Evolutionary conservation across 306 rosid genomes (phyloP).

Genomic region (Rosa lucieae): DNA sequence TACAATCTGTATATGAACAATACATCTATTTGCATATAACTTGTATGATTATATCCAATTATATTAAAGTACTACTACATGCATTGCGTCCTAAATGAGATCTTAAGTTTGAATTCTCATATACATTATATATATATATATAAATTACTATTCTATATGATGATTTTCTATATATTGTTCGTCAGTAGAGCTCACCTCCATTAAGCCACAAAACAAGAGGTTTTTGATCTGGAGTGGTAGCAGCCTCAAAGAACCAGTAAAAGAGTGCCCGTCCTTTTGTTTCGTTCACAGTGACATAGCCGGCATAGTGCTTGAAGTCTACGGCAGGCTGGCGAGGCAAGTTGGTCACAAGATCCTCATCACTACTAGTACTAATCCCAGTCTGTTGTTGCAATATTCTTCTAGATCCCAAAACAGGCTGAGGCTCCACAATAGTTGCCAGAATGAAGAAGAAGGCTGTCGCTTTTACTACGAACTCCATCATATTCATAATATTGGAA

Average conservation of each 20-base stretch:
- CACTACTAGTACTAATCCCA: background rate
- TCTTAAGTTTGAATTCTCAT: too few relatives aligned
- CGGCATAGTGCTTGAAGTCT: slow-evolving; percentile 70
- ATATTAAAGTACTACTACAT: too few relatives aligned
- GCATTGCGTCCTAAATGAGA: too few relatives aligned
- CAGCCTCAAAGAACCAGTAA: slow-evolving; percentile 82
- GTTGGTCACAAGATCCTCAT: slow-evolving; percentile 51
- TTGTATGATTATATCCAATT: too few relatives aligned
- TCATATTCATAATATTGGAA: slow-evolving; percentile 1
- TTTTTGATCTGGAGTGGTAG: slow-evolving; percentile 43
- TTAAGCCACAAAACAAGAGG: slow-evolving; percentile 90
- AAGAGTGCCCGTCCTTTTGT: slow-evolving; percentile 63
- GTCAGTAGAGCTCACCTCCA: slow-evolving; percentile 52
- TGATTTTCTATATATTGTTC: background rate
- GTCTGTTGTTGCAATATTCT: slow-evolving; percentile 21
- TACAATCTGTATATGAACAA: too few relatives aligned
- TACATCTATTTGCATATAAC: too few relatives aligned
- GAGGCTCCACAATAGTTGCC: slow-evolving; percentile 33
- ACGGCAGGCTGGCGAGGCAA: slow-evolving; percentile 72
- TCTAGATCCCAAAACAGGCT: slow-evolving; percentile 40
- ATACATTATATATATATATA: too few relatives aligned
- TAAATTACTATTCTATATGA: background rate
- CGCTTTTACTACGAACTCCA: slow-evolving; percentile 34
- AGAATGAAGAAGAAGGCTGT: slow-evolving; percentile 13
- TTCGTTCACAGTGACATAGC: slow-evolving; percentile 59